Evolutionary conservation across 345 rosid species (phyloP).

Genomic region (Murraya paniculata): DNA sequence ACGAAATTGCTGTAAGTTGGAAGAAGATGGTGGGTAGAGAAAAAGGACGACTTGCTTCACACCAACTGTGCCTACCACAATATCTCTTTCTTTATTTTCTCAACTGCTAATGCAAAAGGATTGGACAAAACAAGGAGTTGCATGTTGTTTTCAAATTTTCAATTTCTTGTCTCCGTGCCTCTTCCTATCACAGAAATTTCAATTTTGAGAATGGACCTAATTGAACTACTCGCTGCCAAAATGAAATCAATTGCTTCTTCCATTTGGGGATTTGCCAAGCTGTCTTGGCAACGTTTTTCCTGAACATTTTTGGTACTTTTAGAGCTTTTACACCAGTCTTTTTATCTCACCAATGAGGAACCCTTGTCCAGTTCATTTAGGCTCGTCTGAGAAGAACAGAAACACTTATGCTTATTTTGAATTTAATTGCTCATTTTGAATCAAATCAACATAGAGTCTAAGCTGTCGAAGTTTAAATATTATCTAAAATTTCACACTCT

Average conservation of each 20-base stretch:
- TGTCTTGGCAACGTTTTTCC: neutral
- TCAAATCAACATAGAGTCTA: too few relatives aligned
- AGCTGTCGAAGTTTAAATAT: too few relatives aligned
- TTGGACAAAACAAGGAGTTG: constrained; percentile 3
- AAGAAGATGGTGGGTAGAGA: neutral
- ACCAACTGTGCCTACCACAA: constrained; percentile 21
- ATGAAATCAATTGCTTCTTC: neutral
- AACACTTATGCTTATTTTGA: neutral
- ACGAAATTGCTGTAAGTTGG: neutral
- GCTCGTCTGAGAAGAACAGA: neutral
- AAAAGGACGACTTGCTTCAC: neutral
- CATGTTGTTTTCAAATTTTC: constrained; percentile 7
- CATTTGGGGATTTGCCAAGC: neutral
- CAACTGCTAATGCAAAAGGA: constrained; percentile 15
- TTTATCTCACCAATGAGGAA: neutral
- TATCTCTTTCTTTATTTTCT: constrained; percentile 8
- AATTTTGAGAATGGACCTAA: neutral
- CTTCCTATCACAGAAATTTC: neutral
- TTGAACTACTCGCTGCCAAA: neutral
- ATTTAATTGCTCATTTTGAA: neutral
- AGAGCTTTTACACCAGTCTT: neutral
- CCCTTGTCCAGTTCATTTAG: neutral
- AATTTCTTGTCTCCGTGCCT: neutral
- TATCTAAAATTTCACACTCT: too few relatives aligned
- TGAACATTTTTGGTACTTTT: neutral